Evolutionary conservation across 2,329 filamentous ascomycete species (phyloP).

Genomic region (Magnaporthiopsis incrustans): DNA sequence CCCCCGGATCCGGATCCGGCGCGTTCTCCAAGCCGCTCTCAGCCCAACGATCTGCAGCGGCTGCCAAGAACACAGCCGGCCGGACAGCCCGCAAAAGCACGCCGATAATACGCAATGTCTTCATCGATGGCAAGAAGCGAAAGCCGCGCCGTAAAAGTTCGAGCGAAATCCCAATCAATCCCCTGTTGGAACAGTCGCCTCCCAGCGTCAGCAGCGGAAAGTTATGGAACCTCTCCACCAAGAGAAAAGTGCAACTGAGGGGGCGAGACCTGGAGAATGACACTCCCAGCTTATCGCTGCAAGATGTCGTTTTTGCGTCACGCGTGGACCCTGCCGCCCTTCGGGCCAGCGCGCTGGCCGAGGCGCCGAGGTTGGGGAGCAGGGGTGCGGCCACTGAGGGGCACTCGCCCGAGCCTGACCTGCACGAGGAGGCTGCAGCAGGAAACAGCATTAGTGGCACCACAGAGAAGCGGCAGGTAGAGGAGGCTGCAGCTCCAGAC

Average conservation of each 20-base stretch:
- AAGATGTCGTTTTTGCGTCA: not conserved
- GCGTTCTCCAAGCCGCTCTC: not conserved
- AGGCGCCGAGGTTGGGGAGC: not conserved
- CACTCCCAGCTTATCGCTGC: not conserved
- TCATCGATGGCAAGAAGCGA: slow-evolving; percentile 31
- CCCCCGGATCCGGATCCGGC: not conserved
- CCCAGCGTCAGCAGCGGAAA: not conserved
- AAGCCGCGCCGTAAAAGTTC: slow-evolving; percentile 17
- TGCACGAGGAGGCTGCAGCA: not conserved
- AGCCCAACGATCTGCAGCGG: not conserved
- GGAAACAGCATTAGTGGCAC: not conserved
- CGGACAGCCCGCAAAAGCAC: slow-evolving; percentile 17
- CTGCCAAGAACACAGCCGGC: not conserved
- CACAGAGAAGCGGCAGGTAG: not conserved
- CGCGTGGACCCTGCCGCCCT: not conserved
- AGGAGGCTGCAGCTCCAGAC: not conserved
- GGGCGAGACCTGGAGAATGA: slow-evolving; percentile 5
- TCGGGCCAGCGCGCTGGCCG: not conserved
- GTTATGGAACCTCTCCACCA: not conserved
- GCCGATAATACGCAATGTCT: slow-evolving; percentile 32
- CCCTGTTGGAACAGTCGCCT: not conserved
- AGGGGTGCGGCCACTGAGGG: not conserved
- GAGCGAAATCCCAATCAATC: not conserved
- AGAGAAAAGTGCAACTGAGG: not conserved
- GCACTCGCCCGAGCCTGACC: no score